Percentiles rank a stretch among this genome's conserved stretches.
phyloP scores from a whole-genome alignment of 495 filamentous ascomycete genomes.

The Bathelium albidoporum region DNA sequence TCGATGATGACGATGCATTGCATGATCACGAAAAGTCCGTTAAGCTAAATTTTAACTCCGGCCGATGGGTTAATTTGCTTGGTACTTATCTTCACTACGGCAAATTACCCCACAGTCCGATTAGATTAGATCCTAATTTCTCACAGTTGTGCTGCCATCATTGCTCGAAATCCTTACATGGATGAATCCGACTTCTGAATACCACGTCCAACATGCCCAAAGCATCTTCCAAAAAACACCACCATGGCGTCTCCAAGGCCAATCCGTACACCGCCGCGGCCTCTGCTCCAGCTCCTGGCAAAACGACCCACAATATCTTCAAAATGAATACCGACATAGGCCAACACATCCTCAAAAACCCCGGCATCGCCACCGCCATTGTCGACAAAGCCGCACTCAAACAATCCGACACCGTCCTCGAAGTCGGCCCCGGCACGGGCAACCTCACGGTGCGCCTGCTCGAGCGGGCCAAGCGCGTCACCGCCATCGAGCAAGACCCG shows the following conservation, averaged over 20 bases:
- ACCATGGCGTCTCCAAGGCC: slow-evolving; percentile 18
- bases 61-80: too few relatives aligned
- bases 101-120: not conserved
- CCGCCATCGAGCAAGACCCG: slow-evolving; percentile 89
- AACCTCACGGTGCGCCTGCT: slow-evolving; percentile 84
- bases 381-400: slow-evolving; percentile 81
- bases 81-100: too few relatives aligned
- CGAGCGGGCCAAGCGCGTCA: slow-evolving; percentile 73
- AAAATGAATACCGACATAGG: slow-evolving; percentile 74
- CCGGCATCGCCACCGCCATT: slow-evolving; percentile 81
- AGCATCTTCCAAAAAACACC: slow-evolving; percentile 12
- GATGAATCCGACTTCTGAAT: not conserved
- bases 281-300: slow-evolving; percentile 16
- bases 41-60: not conserved
- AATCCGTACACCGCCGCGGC: slow-evolving; percentile 46
- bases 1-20: not conserved
- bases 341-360: slow-evolving; percentile 95
- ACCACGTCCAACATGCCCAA: slow-evolving; percentile 17
- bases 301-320: slow-evolving; percentile 72
- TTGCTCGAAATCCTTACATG: not conserved
- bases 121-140: not conserved
- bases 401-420: slow-evolving; percentile 69
- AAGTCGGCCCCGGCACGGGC: slow-evolving; percentile 71
- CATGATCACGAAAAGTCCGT: not conserved
- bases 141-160: not conserved